Percentiles rank a stretch among this genome's conserved stretches.
Evolutionary conservation across 768 basidiomycete genomes (phyloP).

Genomic region (Dendrothele bispora): DNA sequence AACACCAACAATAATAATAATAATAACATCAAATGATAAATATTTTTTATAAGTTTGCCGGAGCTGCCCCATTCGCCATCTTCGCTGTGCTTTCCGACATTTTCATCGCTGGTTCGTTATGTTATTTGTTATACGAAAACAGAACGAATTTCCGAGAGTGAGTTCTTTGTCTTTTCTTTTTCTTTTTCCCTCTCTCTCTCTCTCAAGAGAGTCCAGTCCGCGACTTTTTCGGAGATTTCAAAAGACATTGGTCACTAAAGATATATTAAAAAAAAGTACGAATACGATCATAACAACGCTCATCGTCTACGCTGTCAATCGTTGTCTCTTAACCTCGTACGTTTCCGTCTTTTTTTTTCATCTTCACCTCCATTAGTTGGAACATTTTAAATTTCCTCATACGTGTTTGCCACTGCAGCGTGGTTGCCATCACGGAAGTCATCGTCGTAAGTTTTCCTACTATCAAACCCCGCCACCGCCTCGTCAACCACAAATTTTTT

Average conservation of each 20-base stretch:
- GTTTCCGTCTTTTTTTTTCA: slow-evolving; percentile 10
- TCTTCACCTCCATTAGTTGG: too few species aligned
- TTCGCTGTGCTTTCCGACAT: slow-evolving; percentile 47
- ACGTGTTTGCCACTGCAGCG: slow-evolving; percentile 14
- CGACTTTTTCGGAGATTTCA: background rate
- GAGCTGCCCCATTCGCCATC: slow-evolving; percentile 43
- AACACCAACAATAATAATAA: too few species aligned
- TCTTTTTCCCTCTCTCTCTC: background rate
- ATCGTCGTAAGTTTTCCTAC: slow-evolving; percentile 27
- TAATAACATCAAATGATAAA: background rate
- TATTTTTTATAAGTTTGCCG: slow-evolving; percentile 28
- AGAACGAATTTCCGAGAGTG: slow-evolving; percentile 37
- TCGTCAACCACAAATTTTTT: too few species aligned
- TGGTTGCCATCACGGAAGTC: slow-evolving; percentile 37
- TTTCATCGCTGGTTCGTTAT: slow-evolving; percentile 40
- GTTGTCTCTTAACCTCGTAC: slow-evolving; percentile 48
- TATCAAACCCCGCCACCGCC: background rate
- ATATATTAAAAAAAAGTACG: slow-evolving; percentile 28
- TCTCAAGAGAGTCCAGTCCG: too few species aligned
- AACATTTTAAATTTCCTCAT: background rate
- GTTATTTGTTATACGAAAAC: slow-evolving; percentile 39
- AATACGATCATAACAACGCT: slow-evolving; percentile 40
- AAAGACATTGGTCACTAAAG: background rate
- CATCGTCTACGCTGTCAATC: slow-evolving; percentile 51
- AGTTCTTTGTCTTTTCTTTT: background rate